Base-by-base conservation (phyloP, 805 yeast genomes). In the Candida qinlingensis region DNA sequence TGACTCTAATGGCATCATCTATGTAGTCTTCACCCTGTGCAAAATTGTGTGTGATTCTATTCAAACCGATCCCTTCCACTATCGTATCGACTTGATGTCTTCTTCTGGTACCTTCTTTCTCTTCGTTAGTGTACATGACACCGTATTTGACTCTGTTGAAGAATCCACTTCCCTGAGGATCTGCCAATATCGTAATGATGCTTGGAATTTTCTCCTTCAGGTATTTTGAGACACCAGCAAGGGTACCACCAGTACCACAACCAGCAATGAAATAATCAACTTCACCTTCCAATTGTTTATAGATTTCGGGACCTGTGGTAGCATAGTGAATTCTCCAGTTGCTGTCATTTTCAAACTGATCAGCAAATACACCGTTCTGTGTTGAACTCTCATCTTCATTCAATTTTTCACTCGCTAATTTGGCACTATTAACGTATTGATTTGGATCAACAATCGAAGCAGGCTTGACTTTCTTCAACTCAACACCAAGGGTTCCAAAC, bases 181-280 rank as follows among this genome's bases (percentile, higher is more conserved):
- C 99, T 0, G 97, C 96, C 31, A 94, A 69, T 3, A 87, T 74
- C 41, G 67, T 71, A 0, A 85, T 60, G 0, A 61, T 42, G 0
- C 71, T 62, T 13, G 71, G 59, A 3, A 62, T 40, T 36, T 70
- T 62, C 46, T 73, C 79, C 59, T 83, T 88, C 58, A 92, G 73
- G 66, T 74, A 94, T 51, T 75, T 75, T 4, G 96, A 79, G 30
- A 90, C 90, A 48, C 99, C 99, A n/a, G 96, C 74, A 41, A 92
- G 88, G 2, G 99, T 94, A 49, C 99, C 99, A 45, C 94, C 99
- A 0, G 99, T 92, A 9, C 99, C 99, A 34, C 96, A 87, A 0
- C 98, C 98, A 2, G 92, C 78, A 39, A 94, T 81, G 63, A 92
- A 90, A 43, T 74, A 82, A 62, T 89, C 95, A 7, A 92, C 59